Conservation (phyloP, 352 stramenopile genomes). For the Stramenopiles sp. region DNA sequence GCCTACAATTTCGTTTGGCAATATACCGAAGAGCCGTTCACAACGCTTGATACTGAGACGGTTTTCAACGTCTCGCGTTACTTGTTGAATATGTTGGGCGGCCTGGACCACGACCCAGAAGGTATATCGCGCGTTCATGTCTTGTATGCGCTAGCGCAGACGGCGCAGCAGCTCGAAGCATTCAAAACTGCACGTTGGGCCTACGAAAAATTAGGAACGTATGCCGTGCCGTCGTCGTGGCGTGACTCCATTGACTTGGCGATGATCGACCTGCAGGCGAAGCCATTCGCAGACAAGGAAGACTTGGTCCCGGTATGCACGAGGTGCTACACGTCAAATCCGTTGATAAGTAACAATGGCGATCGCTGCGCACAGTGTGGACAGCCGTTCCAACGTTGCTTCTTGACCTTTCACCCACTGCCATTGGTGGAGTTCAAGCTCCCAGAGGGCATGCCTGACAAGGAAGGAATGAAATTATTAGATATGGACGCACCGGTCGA, state of each 20-base stretch:
- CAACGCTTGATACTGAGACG: constrained; percentile 58
- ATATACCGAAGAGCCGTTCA: constrained; percentile 83
- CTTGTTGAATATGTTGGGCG: constrained; percentile 63
- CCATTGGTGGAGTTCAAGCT: constrained; percentile 79
- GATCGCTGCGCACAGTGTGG: constrained; percentile 74
- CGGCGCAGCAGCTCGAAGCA: constrained; percentile 60
- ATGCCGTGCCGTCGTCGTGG: constrained; percentile 59
- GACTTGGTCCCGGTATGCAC: constrained; percentile 83
- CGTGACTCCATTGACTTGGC: constrained; percentile 63
- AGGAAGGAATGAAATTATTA: constrained; percentile 12
- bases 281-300: constrained; percentile 69
- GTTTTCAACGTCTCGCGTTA: constrained; percentile 74
- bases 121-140: constrained; percentile 68
- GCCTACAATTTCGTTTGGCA: constrained; percentile 69
- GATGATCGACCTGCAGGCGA: constrained; percentile 68
- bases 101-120: constrained; percentile 21
- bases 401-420: constrained; percentile 81
- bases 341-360: constrained; percentile 56
- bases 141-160: constrained; percentile 78
- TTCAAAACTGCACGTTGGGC: constrained; percentile 72
- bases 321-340: constrained; percentile 69
- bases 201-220: constrained; percentile 72
- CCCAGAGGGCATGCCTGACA: not conserved
- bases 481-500: constrained; percentile 6
- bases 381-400: constrained; percentile 78